phyloP scores from a whole-genome alignment of 768 basidiomycete genomes.

The Xerocomellus dryophilus region DNA sequence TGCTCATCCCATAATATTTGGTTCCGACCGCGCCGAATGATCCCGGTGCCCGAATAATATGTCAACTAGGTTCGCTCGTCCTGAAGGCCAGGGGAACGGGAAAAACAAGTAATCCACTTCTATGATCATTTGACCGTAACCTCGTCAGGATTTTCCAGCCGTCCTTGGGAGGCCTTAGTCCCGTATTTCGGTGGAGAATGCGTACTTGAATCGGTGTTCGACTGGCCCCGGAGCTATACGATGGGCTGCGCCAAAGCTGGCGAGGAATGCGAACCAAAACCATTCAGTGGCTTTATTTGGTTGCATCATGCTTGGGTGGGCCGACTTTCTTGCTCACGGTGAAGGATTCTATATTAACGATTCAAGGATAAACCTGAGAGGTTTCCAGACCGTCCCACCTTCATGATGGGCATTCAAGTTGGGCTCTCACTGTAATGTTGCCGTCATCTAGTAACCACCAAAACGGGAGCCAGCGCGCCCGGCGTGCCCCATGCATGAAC shows the following conservation, averaged over 20 bases:
- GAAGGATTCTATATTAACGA: not conserved
- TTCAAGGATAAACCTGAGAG: not conserved
- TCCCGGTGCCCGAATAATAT: too few species aligned
- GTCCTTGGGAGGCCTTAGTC: not conserved
- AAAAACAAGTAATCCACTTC: too few species aligned
- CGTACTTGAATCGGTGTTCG: conserved; percentile 28
- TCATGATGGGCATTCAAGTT: not conserved
- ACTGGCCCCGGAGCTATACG: conserved; percentile 37
- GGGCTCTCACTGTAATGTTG: too few species aligned
- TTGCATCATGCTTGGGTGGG: conserved; percentile 26
- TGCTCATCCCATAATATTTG: too few species aligned
- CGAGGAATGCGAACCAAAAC: conserved; percentile 5
- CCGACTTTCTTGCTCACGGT: not conserved
- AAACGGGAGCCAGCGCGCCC: too few species aligned
- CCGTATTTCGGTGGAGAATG: conserved; percentile 12
- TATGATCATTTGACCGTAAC: too few species aligned
- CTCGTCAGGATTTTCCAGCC: too few species aligned
- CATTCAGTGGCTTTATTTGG: conserved; percentile 16
- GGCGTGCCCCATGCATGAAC: too few species aligned
- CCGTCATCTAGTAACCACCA: too few species aligned
- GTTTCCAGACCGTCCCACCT: not conserved
- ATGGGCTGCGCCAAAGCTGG: conserved; percentile 43
- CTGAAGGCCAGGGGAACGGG: too few species aligned
- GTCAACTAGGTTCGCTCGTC: too few species aligned
- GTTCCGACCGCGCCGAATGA: too few species aligned